phyloP scores from a whole-genome alignment of 2,329 filamentous ascomycete species.

The Tolypocladium pustulatum region DNA sequence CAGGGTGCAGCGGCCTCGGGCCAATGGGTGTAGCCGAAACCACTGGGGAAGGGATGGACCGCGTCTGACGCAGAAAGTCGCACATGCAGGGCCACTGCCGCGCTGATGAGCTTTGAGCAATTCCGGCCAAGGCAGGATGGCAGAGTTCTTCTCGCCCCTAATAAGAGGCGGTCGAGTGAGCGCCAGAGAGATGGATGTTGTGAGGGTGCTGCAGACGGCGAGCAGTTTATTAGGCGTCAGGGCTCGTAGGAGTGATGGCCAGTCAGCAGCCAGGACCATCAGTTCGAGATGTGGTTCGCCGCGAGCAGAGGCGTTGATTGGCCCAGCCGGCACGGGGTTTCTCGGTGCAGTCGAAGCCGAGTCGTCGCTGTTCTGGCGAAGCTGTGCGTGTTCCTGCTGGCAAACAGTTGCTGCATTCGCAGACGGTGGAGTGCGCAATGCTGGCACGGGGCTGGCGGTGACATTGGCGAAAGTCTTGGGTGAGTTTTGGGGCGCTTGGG shows the following conservation, averaged over 20 bases:
- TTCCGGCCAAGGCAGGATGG: background rate
- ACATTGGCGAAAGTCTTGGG: background rate
- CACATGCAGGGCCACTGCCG: background rate
- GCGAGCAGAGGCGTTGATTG: background rate
- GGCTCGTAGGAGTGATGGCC: background rate
- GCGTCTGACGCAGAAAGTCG: background rate
- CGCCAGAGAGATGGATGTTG: background rate
- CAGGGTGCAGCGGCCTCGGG: background rate
- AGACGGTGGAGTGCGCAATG: background rate
- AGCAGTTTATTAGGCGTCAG: background rate
- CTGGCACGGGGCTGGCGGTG: background rate
- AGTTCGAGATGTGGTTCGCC: background rate
- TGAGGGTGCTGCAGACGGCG: background rate
- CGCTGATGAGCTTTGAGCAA: background rate
- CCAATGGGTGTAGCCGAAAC: background rate
- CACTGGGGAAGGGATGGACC: background rate
- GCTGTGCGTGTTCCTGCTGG: background rate
- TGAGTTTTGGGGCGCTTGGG: background rate
- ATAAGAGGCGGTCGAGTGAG: background rate
- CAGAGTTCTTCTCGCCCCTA: background rate
- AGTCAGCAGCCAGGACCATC: background rate
- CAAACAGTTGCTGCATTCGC: background rate
- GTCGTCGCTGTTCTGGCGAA: background rate
- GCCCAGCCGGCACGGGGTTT: background rate
- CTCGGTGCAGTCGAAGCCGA: background rate